Conservation (phyloP, 331 rosid species). For the Prunus yedoensis region DNA sequence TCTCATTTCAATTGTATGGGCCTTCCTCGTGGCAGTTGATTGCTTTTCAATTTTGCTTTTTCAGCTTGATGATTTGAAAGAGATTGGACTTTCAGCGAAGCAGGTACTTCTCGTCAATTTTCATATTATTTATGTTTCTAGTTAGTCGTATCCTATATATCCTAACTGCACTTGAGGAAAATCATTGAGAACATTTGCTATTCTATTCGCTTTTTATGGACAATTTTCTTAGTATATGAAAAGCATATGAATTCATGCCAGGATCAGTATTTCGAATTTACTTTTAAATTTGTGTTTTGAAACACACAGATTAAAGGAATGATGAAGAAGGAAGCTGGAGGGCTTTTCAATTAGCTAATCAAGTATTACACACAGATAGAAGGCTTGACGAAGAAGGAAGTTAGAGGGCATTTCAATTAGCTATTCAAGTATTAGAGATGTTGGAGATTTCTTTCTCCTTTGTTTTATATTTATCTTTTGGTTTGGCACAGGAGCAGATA, state of each 20-base stretch:
- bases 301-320: conserved; percentile 54
- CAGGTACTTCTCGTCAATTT: conserved; percentile 49
- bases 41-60: neutral
- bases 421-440: neutral
- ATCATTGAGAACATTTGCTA: too few relatives aligned
- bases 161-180: too few relatives aligned
- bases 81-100: conserved; percentile 76
- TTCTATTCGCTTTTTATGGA: neutral
- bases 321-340: conserved; percentile 61
- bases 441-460: neutral
- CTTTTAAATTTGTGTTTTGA: neutral
- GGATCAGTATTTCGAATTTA: neutral
- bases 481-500: neutral
- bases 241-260: neutral
- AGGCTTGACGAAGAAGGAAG: conserved; percentile 58
- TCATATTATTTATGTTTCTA: neutral
- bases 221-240: neutral
- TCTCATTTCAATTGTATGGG: neutral
- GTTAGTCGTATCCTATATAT: too few relatives aligned
- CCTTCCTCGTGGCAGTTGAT: too few relatives aligned
- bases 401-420: conserved; percentile 50
- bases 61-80: conserved; percentile 82
- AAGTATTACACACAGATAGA: conserved; percentile 36
- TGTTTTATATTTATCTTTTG: neutral
- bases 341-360: conserved; percentile 44